Percentiles rank a stretch among this genome's conserved stretches.
These are phyloP conservation scores for Microstegium vimineum DNA, from an alignment of 176 grass and related monocot species.

Conservation along the genomic window DNA sequence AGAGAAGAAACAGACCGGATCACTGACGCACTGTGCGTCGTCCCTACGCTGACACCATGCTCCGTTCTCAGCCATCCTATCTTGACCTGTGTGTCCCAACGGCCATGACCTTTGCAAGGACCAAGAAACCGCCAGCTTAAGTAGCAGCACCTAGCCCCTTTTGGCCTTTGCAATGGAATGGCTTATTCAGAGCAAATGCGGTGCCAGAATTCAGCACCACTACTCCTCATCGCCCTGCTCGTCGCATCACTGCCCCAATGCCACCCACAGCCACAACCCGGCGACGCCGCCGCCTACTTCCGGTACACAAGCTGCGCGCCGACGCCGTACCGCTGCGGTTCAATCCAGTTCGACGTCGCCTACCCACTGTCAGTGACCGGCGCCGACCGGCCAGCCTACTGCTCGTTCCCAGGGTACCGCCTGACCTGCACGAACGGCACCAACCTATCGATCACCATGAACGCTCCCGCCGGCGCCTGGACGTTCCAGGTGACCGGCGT, in stretches of 20 bases:
- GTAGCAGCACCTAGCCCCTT: neutral
- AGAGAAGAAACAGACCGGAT: neutral
- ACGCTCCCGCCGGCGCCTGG: neutral
- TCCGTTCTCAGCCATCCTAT: conserved; percentile 16
- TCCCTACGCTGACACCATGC: neutral
- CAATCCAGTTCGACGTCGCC: neutral
- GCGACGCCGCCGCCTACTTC: neutral
- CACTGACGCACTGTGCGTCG: neutral
- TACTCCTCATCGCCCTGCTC: neutral
- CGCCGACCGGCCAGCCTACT: conserved; percentile 26
- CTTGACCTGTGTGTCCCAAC: conserved; percentile 27
- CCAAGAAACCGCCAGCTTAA: neutral
- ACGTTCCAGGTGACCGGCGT: conserved; percentile 11
- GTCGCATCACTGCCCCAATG: neutral
- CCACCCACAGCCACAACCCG: neutral
- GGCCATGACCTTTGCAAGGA: neutral
- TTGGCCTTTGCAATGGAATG: neutral
- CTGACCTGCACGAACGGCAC: neutral
- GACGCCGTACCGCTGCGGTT: neutral
- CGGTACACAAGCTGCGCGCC: conserved; percentile 24
- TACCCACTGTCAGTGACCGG: conserved; percentile 23
- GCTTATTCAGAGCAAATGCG: neutral
- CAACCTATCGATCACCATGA: neutral
- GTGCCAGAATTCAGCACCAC: neutral
- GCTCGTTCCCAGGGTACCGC: conserved; percentile 20